A percentile compares a stretch with the other conserved stretches of the same genome.
These are phyloP conservation scores for Exophiala aquamarina DNA, from an alignment of 2,329 filamentous ascomycete species.

Conservation along the genomic window DNA sequence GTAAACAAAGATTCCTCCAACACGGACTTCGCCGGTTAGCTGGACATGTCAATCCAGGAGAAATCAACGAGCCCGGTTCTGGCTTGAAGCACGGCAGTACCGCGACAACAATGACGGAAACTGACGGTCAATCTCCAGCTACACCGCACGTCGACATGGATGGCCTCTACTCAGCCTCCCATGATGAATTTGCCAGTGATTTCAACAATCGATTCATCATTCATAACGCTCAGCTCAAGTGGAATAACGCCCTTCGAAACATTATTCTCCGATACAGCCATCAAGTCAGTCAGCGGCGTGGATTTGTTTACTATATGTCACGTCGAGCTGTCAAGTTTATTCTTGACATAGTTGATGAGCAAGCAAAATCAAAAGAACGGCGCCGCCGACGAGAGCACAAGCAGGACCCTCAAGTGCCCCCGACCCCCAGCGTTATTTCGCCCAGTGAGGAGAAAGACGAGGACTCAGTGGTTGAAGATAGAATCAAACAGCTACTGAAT, in stretches of 20 bases:
- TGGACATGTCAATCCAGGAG: conserved; percentile 51
- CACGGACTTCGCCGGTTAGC: conserved; percentile 59
- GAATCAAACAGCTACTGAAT: conserved; percentile 79
- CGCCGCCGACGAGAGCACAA: conserved; percentile 26
- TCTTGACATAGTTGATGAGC: conserved; percentile 93
- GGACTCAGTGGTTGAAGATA: conserved; percentile 72
- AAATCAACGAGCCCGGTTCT: conserved; percentile 29
- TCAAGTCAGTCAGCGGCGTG: conserved; percentile 91
- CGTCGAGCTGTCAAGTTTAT: conserved; percentile 96
- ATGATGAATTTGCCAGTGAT: conserved; percentile 83
- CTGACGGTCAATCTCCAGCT: conserved; percentile 51
- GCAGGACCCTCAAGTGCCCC: conserved; percentile 9
- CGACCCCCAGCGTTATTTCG: conserved; percentile 28
- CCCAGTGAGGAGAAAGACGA: conserved; percentile 55
- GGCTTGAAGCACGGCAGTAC: conserved; percentile 29
- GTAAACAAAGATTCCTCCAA: conserved; percentile 60
- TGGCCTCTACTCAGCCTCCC: conserved; percentile 65
- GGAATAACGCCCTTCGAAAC: conserved; percentile 94
- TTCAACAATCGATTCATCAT: conserved; percentile 99
- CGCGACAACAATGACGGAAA: conserved; percentile 33
- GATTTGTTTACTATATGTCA: conserved; percentile 97
- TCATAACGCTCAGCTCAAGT: conserved; percentile 96
- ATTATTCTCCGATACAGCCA: conserved; percentile 97
- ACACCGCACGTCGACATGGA: conserved; percentile 47
- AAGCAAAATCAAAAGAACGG: conserved; percentile 67